Base-by-base conservation (phyloP, 495 filamentous ascomycete species). In the Penicillium arizonense region DNA sequence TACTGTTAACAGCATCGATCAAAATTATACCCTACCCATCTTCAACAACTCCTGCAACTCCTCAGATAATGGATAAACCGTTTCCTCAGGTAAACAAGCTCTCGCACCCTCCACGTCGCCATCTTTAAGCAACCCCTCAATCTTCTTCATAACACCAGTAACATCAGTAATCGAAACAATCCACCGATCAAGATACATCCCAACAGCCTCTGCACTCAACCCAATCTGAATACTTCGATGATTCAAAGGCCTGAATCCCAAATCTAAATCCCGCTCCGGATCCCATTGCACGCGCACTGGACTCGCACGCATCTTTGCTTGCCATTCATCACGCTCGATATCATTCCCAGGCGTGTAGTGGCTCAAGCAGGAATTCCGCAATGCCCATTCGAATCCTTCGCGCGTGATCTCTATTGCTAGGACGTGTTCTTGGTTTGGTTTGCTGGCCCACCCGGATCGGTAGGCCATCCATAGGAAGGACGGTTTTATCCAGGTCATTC, bases 401-500 rank as follows among this genome's bases (percentile, higher is more conserved):
- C 71, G 75, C 13, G 64, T 71, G 61, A 83, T 78, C 21, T 68
- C 74, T 1, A 82, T 57, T 0, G 80, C 82, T 4, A 85, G 65
- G n/a, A 83, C 77, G n/a, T 71, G 75, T 18, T 72, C 63, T 64
- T 84, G 82, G 0, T 67, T 51, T 0, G 55, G 5, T 52, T 85
- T 83, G 53, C 68, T 69, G 7, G 73, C 72, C 63, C 81, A 84
- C 8, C 81, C 82, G 35, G 71, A 69, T 34, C 79, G 79, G 53
- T 82, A 86, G 58, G 85, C 77, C 81, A 86, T 85, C 84, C 84
- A 87, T 47, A 70, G 67, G 76, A 81, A 87, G 40, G 71, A 77
- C 5, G 84, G 84, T 57, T 86, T 87, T 50, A 87, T 81, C 84
- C 84, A 87, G 10, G 83, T 87, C 84, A 86, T 87, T 34, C 84